Conservation (phyloP, 176 grass and related monocot genomes). For the Calamus simplicifolius region DNA sequence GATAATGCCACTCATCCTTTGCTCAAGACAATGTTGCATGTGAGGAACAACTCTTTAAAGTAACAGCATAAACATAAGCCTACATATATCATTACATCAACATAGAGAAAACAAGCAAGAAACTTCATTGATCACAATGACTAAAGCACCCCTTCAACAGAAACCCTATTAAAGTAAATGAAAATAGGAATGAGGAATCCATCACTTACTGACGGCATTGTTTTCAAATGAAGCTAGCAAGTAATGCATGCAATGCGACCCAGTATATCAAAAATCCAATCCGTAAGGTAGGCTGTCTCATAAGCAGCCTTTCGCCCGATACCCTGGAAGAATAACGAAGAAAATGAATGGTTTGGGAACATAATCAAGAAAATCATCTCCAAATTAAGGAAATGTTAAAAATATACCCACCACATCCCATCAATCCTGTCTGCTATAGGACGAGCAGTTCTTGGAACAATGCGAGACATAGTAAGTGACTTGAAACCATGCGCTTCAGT, state of each 20-base stretch:
- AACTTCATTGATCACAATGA: too few species aligned
- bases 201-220: constrained; percentile 26
- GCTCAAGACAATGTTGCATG: too few species aligned
- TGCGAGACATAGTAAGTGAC: constrained; percentile 72
- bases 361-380: not conserved
- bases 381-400: not conserved
- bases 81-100: too few species aligned
- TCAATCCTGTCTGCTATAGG: constrained; percentile 82
- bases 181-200: not conserved
- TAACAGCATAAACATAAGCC: too few species aligned
- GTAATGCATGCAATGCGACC: constrained; percentile 68
- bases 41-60: too few species aligned
- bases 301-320: constrained; percentile 87
- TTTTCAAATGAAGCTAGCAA: constrained; percentile 90
- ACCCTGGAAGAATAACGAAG: constrained; percentile 54
- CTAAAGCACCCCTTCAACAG: too few species aligned
- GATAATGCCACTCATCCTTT: too few species aligned
- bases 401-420: constrained; percentile 62
- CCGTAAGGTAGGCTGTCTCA: constrained; percentile 86
- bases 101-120: too few species aligned
- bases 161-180: not conserved
- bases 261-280: constrained; percentile 76
- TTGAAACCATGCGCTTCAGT: constrained; percentile 96
- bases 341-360: not conserved
- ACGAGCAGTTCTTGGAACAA: constrained; percentile 87